Evolutionary conservation across 768 basidiomycete species (phyloP), one percentile per base, ranked within the genome.

Genomic region (Auricularia sp.): DNA sequence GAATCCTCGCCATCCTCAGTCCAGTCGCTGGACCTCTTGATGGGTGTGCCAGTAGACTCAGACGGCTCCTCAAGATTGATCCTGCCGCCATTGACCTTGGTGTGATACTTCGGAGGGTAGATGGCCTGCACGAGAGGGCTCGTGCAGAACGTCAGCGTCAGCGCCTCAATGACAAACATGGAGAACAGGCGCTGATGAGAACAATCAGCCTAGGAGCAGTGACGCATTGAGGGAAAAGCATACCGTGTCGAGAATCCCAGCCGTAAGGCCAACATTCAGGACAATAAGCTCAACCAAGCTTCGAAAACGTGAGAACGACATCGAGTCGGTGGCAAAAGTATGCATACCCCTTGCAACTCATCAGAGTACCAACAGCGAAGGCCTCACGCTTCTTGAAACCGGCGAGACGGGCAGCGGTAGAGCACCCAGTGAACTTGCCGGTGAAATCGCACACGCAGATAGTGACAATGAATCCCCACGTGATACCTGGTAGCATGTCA

Each of bases 261-360:
- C 90, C 66, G 79, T 74, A 7, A 91, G 79, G 62, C 94, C 94
- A 67, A 95, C 86, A 71, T 97, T 97, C 71, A 95, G 83, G 7
- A 94, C 93, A 68, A 97, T 94, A 35, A 95, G 84, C 73, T 95
- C 93, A 33, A 94, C 92, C 24, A 86, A 77, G 39, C 85, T 86
- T 65, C 33, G 34, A 16, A 62, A 10, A 65, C 45, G 44, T 65
- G 16, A 65, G 61, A 39, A 39, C 0, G 37, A 0, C 34, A 42
- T 8, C 29, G 45, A 18, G 61, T 16, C 29, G 24, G 13, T n/a
- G 39, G 36, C 42, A 54, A 21, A 44, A 13, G 35, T 51, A 58
- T 21, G 75, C 82, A 59, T 65, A 88, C 88, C 91, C 92, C 76
- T 96, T 92, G 78, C 91, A 93, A 73, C 85, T 85, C 94, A 97